These are phyloP conservation scores for Monoraphidium neglectum DNA, from an alignment of 139 green algal genomes.

Conservation along the genomic window DNA sequence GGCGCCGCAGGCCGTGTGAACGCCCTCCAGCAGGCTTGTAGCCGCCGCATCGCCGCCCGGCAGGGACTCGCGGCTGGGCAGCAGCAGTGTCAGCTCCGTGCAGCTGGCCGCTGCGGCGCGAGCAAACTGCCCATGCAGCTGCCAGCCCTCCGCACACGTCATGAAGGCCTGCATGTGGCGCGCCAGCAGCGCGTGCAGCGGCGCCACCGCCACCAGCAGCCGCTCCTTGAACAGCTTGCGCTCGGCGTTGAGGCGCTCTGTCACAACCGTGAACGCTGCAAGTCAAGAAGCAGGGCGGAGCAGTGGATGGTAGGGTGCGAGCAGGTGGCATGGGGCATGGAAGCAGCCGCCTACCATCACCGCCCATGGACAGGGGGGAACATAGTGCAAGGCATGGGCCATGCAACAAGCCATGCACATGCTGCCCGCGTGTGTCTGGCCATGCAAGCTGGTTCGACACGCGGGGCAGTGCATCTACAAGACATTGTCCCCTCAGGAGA, in stretches of 20 bases:
- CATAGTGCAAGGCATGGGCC: too few relatives aligned
- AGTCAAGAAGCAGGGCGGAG: too few relatives aligned
- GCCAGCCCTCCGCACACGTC: constrained; percentile 24
- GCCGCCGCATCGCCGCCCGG: constrained; percentile 19
- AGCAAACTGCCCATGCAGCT: constrained; percentile 45
- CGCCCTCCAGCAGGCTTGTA: constrained; percentile 36
- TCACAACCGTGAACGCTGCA: constrained; percentile 23
- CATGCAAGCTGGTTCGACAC: too few relatives aligned
- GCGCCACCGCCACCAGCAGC: constrained; percentile 42
- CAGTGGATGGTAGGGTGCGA: not conserved
- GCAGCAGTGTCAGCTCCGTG: constrained; percentile 52
- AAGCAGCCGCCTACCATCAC: too few relatives aligned
- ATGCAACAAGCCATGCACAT: too few relatives aligned
- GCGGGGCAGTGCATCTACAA: too few relatives aligned
- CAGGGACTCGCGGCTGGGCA: constrained; percentile 24
- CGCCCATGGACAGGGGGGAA: too few relatives aligned
- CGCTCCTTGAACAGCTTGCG: constrained; percentile 50
- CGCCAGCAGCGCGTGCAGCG: constrained; percentile 44
- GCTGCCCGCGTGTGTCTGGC: too few relatives aligned
- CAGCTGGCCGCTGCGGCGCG: constrained; percentile 40
- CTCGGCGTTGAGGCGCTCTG: constrained; percentile 44
- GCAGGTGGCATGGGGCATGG: not conserved
- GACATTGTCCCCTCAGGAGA: not conserved
- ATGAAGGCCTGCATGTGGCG: constrained; percentile 25
- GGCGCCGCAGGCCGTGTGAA: constrained; percentile 38